Evolutionary conservation across 1,284 basidiomycete genomes (phyloP).

Genomic region (Cryptococcus sp.): DNA sequence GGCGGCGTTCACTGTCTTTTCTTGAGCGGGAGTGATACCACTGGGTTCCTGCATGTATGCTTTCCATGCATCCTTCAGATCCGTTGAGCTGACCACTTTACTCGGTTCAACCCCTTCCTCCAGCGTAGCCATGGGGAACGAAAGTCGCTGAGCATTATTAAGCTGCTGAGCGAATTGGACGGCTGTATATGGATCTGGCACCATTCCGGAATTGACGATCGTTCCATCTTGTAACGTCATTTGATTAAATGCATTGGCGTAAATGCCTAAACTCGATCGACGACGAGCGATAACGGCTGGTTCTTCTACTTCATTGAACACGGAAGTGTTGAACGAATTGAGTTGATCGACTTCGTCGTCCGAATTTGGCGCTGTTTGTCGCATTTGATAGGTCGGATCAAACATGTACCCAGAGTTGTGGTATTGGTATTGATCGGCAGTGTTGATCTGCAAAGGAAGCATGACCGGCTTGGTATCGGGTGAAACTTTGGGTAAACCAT

Average conservation of each 20-base stretch:
- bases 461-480: not conserved
- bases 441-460: not conserved
- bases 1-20: slow-evolving; percentile 4
- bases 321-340: slow-evolving; percentile 14
- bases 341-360: slow-evolving; percentile 8
- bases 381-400: not conserved
- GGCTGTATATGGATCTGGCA: slow-evolving; percentile 12
- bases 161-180: slow-evolving; percentile 8
- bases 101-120: slow-evolving; percentile 3
- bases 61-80: slow-evolving; percentile 43
- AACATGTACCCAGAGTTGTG: not conserved
- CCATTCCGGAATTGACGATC: not conserved
- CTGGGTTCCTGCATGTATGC: slow-evolving; percentile 35
- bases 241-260: slow-evolving; percentile 39
- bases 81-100: slow-evolving; percentile 24
- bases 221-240: slow-evolving; percentile 34
- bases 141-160: slow-evolving; percentile 9
- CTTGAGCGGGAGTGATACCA: slow-evolving; percentile 12
- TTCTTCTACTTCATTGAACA: slow-evolving; percentile 7
- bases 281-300: slow-evolving; percentile 14
- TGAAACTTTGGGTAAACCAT: too few relatives aligned
- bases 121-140: slow-evolving; percentile 17
- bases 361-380: not conserved
- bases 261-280: slow-evolving; percentile 30
- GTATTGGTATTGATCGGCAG: not conserved